phyloP scores from a whole-genome alignment of 306 rosid genomes.

The Fragaria iinumae region DNA sequence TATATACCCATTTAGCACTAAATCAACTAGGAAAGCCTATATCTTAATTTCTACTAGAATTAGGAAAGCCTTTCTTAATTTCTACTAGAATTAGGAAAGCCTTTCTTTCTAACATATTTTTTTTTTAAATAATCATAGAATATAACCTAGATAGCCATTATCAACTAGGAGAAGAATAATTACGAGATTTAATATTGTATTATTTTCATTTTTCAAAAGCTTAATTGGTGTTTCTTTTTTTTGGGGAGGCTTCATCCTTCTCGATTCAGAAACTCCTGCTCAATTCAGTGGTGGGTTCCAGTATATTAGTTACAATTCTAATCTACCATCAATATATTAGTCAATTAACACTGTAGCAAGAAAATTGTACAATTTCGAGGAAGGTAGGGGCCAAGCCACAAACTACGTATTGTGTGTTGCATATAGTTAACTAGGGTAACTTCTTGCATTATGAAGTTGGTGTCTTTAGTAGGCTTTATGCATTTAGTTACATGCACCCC shows the following conservation, averaged over 20 bases:
- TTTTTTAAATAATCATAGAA: too few species aligned
- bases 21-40: too few species aligned
- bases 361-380: neutral
- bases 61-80: too few species aligned
- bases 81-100: too few species aligned
- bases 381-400: neutral
- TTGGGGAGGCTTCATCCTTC: slow-evolving; percentile 63
- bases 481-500: neutral
- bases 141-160: too few species aligned
- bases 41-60: too few species aligned
- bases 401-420: neutral
- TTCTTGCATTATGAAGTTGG: neutral
- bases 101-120: too few species aligned
- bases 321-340: neutral
- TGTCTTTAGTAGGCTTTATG: neutral
- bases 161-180: neutral
- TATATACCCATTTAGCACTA: too few species aligned
- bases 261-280: slow-evolving; percentile 18
- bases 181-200: neutral
- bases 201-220: neutral
- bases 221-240: slow-evolving; percentile 25
- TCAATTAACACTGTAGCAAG: neutral
- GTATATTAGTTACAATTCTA: neutral
- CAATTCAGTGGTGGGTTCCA: slow-evolving; percentile 35
- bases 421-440: neutral